These are phyloP conservation scores for Cystofilobasidium capitatum DNA, from an alignment of 768 basidiomycete species.

Conservation along the genomic window DNA sequence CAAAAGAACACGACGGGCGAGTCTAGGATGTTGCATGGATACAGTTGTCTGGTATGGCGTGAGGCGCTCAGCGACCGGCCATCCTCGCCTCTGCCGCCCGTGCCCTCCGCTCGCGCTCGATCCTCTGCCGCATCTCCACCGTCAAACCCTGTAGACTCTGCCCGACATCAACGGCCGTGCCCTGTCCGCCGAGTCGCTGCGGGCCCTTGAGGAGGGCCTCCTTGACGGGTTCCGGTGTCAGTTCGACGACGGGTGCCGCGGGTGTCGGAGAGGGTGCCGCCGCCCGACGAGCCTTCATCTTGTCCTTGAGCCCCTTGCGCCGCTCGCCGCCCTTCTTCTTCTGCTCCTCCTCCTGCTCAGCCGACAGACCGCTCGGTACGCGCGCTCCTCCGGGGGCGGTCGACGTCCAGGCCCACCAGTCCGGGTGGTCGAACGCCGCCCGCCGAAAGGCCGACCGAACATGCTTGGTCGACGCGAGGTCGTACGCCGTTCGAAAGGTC, in stretches of 20 bases:
- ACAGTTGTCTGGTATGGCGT: too few species aligned
- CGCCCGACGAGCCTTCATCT: conserved; percentile 65
- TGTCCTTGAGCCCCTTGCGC: conserved; percentile 72
- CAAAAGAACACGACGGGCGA: too few species aligned
- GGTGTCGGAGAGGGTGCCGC: conserved; percentile 40
- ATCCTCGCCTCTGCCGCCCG: conserved; percentile 80
- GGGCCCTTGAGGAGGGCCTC: conserved; percentile 38
- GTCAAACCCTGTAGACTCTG: conserved; percentile 60
- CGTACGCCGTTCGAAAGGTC: conserved; percentile 65
- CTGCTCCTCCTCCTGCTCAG: conserved; percentile 73
- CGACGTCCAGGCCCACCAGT: conserved; percentile 86
- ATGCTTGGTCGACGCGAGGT: conserved; percentile 60
- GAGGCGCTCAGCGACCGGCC: conserved; percentile 2
- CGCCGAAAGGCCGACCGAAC: conserved; percentile 82
- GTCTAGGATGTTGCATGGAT: too few species aligned
- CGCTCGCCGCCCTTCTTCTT: conserved; percentile 79
- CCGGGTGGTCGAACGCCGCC: conserved; percentile 65
- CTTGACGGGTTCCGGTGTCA: conserved; percentile 18
- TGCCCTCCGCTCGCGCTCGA: conserved; percentile 84
- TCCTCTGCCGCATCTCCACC: conserved; percentile 76
- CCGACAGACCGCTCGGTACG: conserved; percentile 71
- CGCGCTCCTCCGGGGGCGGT: conserved; percentile 48
- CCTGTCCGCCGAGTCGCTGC: conserved; percentile 64
- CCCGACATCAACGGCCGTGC: conserved; percentile 44
- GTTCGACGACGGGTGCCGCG: conserved; percentile 40